Evolutionary conservation across 2,329 filamentous ascomycete species (phyloP).

Genomic region (Fusarium ramigenum): DNA sequence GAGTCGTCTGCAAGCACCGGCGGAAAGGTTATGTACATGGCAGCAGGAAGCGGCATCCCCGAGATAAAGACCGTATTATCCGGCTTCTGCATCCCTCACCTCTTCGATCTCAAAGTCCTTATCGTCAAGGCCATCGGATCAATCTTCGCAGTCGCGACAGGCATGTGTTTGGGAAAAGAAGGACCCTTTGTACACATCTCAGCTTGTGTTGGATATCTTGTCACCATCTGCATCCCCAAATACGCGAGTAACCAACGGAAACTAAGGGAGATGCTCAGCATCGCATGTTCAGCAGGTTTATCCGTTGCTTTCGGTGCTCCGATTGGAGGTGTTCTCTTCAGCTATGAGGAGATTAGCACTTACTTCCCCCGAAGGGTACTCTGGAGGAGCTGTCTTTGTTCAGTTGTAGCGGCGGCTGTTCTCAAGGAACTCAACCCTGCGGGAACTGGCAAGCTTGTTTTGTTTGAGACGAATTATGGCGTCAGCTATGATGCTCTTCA

Average conservation of each 20-base stretch:
- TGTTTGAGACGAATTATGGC: conserved; percentile 31
- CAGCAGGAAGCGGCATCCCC: conserved; percentile 24
- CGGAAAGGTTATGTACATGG: conserved; percentile 30
- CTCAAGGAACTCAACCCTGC: conserved; percentile 26
- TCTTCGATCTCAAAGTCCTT: conserved; percentile 25
- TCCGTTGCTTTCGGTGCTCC: conserved; percentile 29
- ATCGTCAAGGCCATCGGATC: conserved; percentile 27
- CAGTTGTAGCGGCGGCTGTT: conserved; percentile 15
- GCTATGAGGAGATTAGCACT: conserved; percentile 33
- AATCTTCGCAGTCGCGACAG: conserved; percentile 23
- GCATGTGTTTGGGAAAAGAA: conserved; percentile 31
- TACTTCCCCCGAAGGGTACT: conserved; percentile 25
- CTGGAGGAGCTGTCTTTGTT: conserved; percentile 25
- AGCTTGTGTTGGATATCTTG: conserved; percentile 23
- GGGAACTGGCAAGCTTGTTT: conserved; percentile 20
- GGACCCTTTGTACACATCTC: conserved; percentile 30
- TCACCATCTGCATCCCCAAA: conserved; percentile 11
- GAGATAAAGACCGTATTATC: conserved; percentile 30
- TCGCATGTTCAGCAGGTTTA: conserved; percentile 16
- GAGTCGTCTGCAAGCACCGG: rapidly evolving
- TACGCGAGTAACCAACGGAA: conserved; percentile 14
- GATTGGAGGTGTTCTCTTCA: conserved; percentile 24
- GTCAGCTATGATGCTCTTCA: conserved; percentile 25
- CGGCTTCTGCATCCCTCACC: conserved; percentile 17
- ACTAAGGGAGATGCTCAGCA: conserved; percentile 27